These are phyloP conservation scores for Puccinia novopanici DNA, from an alignment of 1,284 basidiomycete species.

Conservation along the genomic window DNA sequence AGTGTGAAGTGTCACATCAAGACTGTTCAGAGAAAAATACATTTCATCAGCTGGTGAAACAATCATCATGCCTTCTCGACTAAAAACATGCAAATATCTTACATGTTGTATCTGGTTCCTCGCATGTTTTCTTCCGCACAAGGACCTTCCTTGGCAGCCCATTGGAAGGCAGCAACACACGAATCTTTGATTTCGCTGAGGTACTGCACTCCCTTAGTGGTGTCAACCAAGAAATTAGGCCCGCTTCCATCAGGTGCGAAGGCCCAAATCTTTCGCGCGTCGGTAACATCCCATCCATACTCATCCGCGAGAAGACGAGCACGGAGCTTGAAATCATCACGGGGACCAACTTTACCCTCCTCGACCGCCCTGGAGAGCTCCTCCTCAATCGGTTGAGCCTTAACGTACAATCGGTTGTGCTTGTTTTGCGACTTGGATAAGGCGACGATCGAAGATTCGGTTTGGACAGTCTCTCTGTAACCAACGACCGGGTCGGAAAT, in stretches of 20 bases:
- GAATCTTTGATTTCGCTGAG: constrained; percentile 96
- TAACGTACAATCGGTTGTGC: constrained; percentile 97
- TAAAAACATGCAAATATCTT: constrained; percentile 73
- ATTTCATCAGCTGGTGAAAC: neutral
- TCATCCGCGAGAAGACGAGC: constrained; percentile 96
- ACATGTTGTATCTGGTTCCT: constrained; percentile 91
- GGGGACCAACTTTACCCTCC: constrained; percentile 77
- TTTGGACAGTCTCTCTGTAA: constrained; percentile 96
- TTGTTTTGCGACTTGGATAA: constrained; percentile 99
- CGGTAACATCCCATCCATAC: constrained; percentile 97
- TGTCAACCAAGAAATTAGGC: constrained; percentile 94
- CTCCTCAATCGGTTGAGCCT: constrained; percentile 89
- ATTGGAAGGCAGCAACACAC: constrained; percentile 98
- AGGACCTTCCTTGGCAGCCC: constrained; percentile 98
- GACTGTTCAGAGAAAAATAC: constrained; percentile 4
- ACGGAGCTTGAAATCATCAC: constrained; percentile 97
- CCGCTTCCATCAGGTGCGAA: constrained; percentile 99
- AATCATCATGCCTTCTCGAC: neutral
- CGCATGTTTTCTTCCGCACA: constrained; percentile 98
- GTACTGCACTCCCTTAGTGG: constrained; percentile 98
- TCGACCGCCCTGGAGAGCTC: constrained; percentile 94
- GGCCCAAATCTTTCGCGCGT: constrained; percentile 99
- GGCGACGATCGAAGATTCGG: constrained; percentile 92
- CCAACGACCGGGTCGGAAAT: constrained; percentile 98
- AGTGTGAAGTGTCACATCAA: constrained; percentile 69